phyloP scores from a whole-genome alignment of 768 basidiomycete species.

The Pulveroboletus sp. region DNA sequence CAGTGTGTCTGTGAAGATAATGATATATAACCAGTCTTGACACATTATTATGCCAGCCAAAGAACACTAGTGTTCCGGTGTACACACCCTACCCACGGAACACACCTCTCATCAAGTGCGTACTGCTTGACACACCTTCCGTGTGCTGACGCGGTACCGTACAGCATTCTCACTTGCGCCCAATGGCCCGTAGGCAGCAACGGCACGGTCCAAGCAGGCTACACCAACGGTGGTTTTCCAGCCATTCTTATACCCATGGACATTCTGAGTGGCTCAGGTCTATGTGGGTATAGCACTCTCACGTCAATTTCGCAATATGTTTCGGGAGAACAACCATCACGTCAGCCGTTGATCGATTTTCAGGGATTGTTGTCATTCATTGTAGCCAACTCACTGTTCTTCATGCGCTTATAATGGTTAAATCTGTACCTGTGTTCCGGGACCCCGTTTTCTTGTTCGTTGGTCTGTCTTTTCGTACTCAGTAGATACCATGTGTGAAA shows the following conservation, averaged over 20 bases:
- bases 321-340: slow-evolving; percentile 5
- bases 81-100: slow-evolving; percentile 47
- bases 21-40: background rate
- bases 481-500: background rate
- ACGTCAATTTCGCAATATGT: background rate
- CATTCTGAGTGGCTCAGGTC: slow-evolving; percentile 32
- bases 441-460: background rate
- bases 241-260: slow-evolving; percentile 47
- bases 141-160: background rate
- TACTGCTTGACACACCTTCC: background rate
- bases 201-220: slow-evolving; percentile 57
- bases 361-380: slow-evolving; percentile 2
- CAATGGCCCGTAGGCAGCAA: slow-evolving; percentile 67
- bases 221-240: slow-evolving; percentile 58
- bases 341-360: background rate
- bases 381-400: slow-evolving; percentile 3
- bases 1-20: slow-evolving; percentile 35
- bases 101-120: slow-evolving; percentile 55
- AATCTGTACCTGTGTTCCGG: background rate
- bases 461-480: background rate
- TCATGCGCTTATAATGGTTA: slow-evolving; percentile 3
- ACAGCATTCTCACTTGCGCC: slow-evolving; percentile 57
- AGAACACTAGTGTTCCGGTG: slow-evolving; percentile 53
- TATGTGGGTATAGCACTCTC: slow-evolving; percentile 29
- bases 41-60: slow-evolving; percentile 37